Percentiles rank a stretch among this genome's conserved stretches.
Evolutionary conservation across 2,329 filamentous ascomycete species (phyloP).

Genomic region (Nemania sp.): DNA sequence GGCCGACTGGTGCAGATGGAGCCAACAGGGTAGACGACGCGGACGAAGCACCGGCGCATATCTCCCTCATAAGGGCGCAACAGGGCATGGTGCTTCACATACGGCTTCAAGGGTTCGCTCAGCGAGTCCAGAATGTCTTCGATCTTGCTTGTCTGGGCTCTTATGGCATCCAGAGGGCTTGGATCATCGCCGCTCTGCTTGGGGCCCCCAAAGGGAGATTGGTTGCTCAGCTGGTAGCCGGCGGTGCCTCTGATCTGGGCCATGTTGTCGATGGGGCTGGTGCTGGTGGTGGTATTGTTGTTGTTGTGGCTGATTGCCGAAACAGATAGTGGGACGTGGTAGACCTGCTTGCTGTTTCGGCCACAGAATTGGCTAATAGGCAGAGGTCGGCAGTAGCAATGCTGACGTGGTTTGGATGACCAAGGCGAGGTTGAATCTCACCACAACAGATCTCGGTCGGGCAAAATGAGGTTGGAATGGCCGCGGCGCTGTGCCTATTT

Average conservation of each 20-base stretch:
- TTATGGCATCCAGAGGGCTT: constrained; percentile 83
- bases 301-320: constrained; percentile 1
- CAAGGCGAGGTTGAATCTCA: constrained; percentile 6
- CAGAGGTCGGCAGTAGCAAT: background rate
- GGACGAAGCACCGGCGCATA: background rate
- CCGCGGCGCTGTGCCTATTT: background rate
- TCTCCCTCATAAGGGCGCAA: background rate
- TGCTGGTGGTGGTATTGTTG: no score
- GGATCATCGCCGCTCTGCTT: constrained; percentile 68
- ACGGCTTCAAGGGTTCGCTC: constrained; percentile 95
- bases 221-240: constrained; percentile 81
- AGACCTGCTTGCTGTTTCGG: constrained; percentile 30
- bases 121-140: constrained; percentile 88
- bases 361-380: constrained; percentile 1
- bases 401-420: background rate
- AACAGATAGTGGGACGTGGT: constrained; percentile 22
- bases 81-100: constrained; percentile 48
- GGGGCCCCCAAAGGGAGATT: constrained; percentile 70
- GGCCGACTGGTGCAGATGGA: no score
- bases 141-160: constrained; percentile 96
- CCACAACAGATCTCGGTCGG: constrained; percentile 6
- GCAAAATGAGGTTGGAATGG: background rate
- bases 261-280: constrained; percentile 40
- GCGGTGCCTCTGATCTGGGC: constrained; percentile 66
- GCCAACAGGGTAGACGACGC: no score